These are phyloP conservation scores for Lactarius indigo DNA, from an alignment of 768 basidiomycete genomes.

Conservation along the genomic window DNA sequence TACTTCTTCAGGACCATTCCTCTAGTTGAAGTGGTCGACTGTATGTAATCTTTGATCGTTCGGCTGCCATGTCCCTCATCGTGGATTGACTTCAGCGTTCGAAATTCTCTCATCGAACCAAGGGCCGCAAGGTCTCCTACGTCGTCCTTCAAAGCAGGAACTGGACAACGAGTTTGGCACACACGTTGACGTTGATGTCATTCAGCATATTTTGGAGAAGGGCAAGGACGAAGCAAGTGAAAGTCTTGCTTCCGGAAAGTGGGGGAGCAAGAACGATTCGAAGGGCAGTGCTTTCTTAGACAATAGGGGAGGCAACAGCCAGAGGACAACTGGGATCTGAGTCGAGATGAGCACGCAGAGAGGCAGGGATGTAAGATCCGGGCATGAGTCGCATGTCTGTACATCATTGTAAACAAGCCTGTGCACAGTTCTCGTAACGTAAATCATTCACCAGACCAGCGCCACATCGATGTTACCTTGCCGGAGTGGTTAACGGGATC, in stretches of 20 bases:
- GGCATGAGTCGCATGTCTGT: background rate
- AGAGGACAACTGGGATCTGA: conserved; percentile 22
- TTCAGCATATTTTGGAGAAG: conserved; percentile 54
- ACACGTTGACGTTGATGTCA: conserved; percentile 60
- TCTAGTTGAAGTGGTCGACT: conserved; percentile 75
- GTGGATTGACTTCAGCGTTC: conserved; percentile 49
- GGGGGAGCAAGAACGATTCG: conserved; percentile 27
- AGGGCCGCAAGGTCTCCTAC: conserved; percentile 74
- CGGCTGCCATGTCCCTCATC: background rate
- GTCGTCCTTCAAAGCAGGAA: conserved; percentile 76
- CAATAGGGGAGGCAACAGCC: conserved; percentile 13
- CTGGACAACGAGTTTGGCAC: conserved; percentile 71
- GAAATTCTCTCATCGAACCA: conserved; percentile 65
- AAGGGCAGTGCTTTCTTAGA: conserved; percentile 20
- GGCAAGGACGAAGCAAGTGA: conserved; percentile 59
- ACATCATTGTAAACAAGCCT: background rate
- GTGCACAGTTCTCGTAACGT: background rate
- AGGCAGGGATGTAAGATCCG: background rate
- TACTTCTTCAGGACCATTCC: conserved; percentile 53
- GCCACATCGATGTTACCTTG: conserved; percentile 61
- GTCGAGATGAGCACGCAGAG: background rate
- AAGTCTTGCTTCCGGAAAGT: conserved; percentile 34
- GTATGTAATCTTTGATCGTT: conserved; percentile 41
- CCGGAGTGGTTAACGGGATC: conserved; percentile 85
- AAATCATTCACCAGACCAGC: background rate